Evolutionary conservation across 1,139 yeast genomes (phyloP).

Genomic region (Pichia sp.): DNA sequence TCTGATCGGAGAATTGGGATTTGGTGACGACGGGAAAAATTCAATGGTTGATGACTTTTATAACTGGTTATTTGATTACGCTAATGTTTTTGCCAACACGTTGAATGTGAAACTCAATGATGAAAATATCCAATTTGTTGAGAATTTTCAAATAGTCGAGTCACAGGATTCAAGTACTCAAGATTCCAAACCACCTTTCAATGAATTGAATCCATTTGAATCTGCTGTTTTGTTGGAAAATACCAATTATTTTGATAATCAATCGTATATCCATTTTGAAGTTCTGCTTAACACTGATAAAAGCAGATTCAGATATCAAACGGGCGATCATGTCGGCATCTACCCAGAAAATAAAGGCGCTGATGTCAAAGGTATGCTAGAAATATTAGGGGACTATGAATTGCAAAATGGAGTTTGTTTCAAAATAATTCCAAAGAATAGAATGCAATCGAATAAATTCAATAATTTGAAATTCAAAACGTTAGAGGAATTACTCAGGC

Average conservation of each 20-base stretch:
- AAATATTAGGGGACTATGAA: constrained; percentile 33
- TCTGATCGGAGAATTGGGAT: constrained; percentile 63
- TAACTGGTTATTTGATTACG: constrained; percentile 78
- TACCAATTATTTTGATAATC: constrained; percentile 30
- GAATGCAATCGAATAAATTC: constrained; percentile 8
- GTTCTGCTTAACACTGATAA: constrained; percentile 63
- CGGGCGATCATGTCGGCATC: constrained; percentile 94
- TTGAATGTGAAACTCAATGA: constrained; percentile 26
- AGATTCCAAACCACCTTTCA: constrained; percentile 45
- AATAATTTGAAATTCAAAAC: constrained; percentile 23
- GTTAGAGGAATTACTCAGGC: constrained; percentile 70
- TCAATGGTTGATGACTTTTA: constrained; percentile 88
- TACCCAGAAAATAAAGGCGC: constrained; percentile 82
- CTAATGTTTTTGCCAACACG: constrained; percentile 30
- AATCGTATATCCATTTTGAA: constrained; percentile 61
- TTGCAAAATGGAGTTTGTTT: no score
- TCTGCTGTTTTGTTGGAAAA: constrained; percentile 62
- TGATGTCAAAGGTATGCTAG: constrained; percentile 55
- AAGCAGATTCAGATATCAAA: constrained; percentile 70
- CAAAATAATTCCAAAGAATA: constrained; percentile 4
- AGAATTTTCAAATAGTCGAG: background rate
- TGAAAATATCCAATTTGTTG: constrained; percentile 11
- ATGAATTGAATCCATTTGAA: constrained; percentile 70
- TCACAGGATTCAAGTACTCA: no score
- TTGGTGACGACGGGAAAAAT: constrained; percentile 91